A percentile compares a stretch with the other conserved stretches of the same genome.
phyloP scores from a whole-genome alignment of 2,329 filamentous ascomycete genomes.

The Colletotrichum destructivum region DNA sequence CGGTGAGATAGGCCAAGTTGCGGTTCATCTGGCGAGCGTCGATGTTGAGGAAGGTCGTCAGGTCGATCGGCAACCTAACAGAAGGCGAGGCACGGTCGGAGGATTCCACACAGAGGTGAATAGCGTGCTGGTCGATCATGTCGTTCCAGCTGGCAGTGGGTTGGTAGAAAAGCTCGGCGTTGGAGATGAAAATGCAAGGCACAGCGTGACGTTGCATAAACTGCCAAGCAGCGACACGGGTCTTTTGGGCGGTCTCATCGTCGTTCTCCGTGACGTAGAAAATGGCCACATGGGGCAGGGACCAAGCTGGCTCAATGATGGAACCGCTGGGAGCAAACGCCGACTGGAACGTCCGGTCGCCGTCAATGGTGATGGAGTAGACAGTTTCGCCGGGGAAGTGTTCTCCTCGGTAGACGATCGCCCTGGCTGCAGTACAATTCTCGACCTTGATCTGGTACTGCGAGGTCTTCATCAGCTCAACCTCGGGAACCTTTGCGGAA shows the following conservation, averaged over 20 bases:
- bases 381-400: conserved; percentile 48
- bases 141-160: conserved; percentile 52
- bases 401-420: conserved; percentile 46
- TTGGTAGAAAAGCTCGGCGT: conserved; percentile 57
- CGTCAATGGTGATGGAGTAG: conserved; percentile 58
- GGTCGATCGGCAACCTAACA: conserved; percentile 63
- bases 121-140: conserved; percentile 57
- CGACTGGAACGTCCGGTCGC: conserved; percentile 55
- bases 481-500: conserved; percentile 60
- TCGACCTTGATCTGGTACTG: conserved; percentile 67
- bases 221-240: conserved; percentile 59
- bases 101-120: conserved; percentile 65
- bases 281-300: conserved; percentile 64
- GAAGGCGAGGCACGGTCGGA: conserved; percentile 53
- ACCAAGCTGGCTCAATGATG: conserved; percentile 60
- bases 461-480: conserved; percentile 67
- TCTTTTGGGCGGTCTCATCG: conserved; percentile 54
- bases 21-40: conserved; percentile 68
- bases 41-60: conserved; percentile 64
- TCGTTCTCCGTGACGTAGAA: conserved; percentile 64
- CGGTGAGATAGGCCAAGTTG: conserved; percentile 65
- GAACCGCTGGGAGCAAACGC: conserved; percentile 54
- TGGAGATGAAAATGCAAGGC: conserved; percentile 64
- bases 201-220: conserved; percentile 64
- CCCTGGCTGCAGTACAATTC: conserved; percentile 60